Base-by-base conservation (phyloP, 2,329 filamentous ascomycete genomes). In the Fusarium luffae region DNA sequence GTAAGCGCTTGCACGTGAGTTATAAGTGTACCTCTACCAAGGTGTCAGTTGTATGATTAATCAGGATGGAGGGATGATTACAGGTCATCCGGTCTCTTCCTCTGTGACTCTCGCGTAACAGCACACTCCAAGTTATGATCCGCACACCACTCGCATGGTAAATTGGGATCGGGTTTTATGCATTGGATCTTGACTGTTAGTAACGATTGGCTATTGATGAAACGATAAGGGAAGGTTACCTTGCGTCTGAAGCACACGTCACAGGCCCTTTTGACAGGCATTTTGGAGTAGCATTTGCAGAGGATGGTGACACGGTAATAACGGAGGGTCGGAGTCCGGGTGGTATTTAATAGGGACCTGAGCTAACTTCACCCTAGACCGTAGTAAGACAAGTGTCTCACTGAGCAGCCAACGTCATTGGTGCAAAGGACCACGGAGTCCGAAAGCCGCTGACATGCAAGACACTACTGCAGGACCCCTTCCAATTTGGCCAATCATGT, bases 191-290 rank as follows among this genome's bases (percentile, higher is more conserved):
- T 9, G 23, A 8, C 5, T 19, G 4, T 16, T 28, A 16, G 37
- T 7, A 51, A 23, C 12, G 19, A 5, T 30, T 13, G 8, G n/a
- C 9, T 18, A 2, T 0, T 34, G 30, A 34, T 14, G 12, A 10
- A 8, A 13, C 4, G 32, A 13, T 16, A n/a, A 23, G 10, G 9
- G 30, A 2, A 19, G 9, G 11, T 19, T 19, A 59, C 55, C 48
- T 59, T 59, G 12, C 55, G 14, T 5, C 54, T 44, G 13, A 44
- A 59, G n/a, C 55, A 59, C 8, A 59, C 48, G n/a, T 54, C 55
- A 21, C 55, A 59, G 5, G 55, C 55, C 54, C 55, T 8, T 13
- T 59, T 59, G 5, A 52, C 14, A 8, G 55, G 55, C 55, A 59
- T 59, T 21, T 25, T 9, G 9, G 4, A 14, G 4, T 5, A 18